Evolutionary conservation across 1,284 basidiomycete genomes (phyloP), one percentile per base, ranked within the genome.

Genomic region (Anthracocystis setariae): DNA sequence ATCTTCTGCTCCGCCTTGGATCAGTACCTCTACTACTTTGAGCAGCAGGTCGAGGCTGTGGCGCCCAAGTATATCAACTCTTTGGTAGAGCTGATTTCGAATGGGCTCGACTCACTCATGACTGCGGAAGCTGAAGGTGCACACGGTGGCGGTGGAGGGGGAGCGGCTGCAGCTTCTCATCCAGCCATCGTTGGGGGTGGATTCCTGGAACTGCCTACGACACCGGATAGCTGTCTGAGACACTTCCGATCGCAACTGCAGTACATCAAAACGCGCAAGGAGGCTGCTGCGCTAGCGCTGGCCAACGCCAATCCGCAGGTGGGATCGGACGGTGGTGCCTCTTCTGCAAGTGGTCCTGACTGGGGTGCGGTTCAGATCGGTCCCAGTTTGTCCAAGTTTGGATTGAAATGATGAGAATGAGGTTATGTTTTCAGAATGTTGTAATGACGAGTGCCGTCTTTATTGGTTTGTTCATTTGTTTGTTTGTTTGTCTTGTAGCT

Each of bases 201-300:
- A 15, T 87, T 94, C 20, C 88, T 96, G 59, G 94, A 97, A 78
- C 92, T 92, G 9, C 90, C 93, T 0, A 90, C 93, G 73, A 91
- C 91, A 3, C 92, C 92, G 8, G 94, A 97, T 45, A 92, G 93
- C 88, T 94, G 96, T 71, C 86, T 88, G 1, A 86, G 92, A 59
- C 95, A 98, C 85, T 98, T 98, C 87, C 87, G 89, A 55, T 94
- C 94, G 84, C 93, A 93, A 18, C 84, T 98, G 49, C 82, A 86
- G 32, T 91, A 94, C 83, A 94, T 98, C 62, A 89, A 90, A 76
- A 84, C 86, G 42, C 88, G 89, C 84, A 94, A 94, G 85, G 87
- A 82, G 43, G 74, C 70, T 4, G 75, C 74, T 8, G 51, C 51
- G 15, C 47, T 67, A 2, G 46, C 57, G 27, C 25, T 52, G 8